Evolutionary conservation across 129 eudicot species (phyloP), one percentile per base, ranked within the genome.

Genomic region (Silybum marianum): DNA sequence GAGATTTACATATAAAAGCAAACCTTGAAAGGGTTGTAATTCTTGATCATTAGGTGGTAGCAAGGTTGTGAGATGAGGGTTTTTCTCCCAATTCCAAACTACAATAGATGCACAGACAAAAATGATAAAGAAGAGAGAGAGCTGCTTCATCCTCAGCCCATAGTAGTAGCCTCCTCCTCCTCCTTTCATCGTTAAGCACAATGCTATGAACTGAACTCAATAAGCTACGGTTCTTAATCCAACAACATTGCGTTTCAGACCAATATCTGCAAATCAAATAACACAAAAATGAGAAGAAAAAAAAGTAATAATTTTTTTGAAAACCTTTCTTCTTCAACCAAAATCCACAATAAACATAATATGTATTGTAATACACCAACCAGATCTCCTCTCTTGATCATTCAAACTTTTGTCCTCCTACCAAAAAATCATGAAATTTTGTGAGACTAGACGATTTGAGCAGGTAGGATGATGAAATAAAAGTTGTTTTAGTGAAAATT

Each of bases 1-100:
- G n/a, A 81, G 39, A 76, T 62, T 54, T 9, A 67, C 0, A 71
- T 51, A 48, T 12, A 60, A 78, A 84, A 26, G 9, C 77, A 71
- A 81, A 92, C 91, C 94, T 81, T 85, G 81, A 85, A 85, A 74
- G 22, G 84, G 72, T 48, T 74, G 88, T 71, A 84, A 26, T 14
- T 71, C 13, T 18, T 72, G 84, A 80, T 78, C 85, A 46, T 78
- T 51, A 36, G 88, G 86, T 46, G 77, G 88, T 44, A 82, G 79
- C 39, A 81, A 63, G 12, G 86, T 69, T 46, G 73, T 76, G 9
- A 84, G 77, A 58, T 39, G 78, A 9, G 91, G 86, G 48, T 86
- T 76, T 81, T 82, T 85, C 26, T 79, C 88, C 86, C 88, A 82
- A 73, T 79, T 77, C 85, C 86, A 88, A 19, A 88, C 38, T 25